phyloP scores from a whole-genome alignment of 176 grass and related monocot genomes.

The Phoenix roebelenii region DNA sequence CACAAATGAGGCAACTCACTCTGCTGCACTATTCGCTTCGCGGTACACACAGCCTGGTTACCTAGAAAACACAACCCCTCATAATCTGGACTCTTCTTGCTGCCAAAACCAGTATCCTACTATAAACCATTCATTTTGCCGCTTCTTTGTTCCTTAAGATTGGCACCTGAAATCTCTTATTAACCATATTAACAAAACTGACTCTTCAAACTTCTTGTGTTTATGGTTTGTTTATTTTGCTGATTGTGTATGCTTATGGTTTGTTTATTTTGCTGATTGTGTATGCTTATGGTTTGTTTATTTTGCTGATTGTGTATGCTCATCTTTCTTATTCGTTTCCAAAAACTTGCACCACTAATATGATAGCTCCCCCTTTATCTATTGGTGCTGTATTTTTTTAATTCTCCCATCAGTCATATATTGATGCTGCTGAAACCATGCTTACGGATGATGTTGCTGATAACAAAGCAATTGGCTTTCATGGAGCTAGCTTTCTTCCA shows the following conservation, averaged over 20 bases:
- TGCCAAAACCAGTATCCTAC: too few relatives aligned
- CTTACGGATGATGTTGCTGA: slow-evolving; percentile 79
- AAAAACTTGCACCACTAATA: not conserved
- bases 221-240: not conserved
- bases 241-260: not conserved
- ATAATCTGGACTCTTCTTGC: too few relatives aligned
- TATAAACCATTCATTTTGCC: too few relatives aligned
- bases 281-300: not conserved
- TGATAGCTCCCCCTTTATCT: slow-evolving; percentile 4
- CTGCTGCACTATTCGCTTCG: too few relatives aligned
- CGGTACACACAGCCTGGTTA: too few relatives aligned
- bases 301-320: not conserved
- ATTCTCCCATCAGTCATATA: slow-evolving; percentile 39
- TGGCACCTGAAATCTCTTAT: too few relatives aligned
- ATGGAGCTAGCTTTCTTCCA: slow-evolving; percentile 70
- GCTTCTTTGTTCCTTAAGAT: too few relatives aligned
- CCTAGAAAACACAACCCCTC: too few relatives aligned
- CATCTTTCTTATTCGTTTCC: too few relatives aligned
- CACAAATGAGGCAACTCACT: too few relatives aligned
- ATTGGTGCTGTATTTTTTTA: slow-evolving; percentile 1
- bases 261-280: not conserved
- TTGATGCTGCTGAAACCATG: slow-evolving; percentile 81
- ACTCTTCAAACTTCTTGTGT: not conserved
- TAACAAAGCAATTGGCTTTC: slow-evolving; percentile 87
- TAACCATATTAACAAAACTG: too few relatives aligned